These are phyloP conservation scores for Babesia caballi DNA, from an alignment of 169 alveolate genomes.

Conservation along the genomic window DNA sequence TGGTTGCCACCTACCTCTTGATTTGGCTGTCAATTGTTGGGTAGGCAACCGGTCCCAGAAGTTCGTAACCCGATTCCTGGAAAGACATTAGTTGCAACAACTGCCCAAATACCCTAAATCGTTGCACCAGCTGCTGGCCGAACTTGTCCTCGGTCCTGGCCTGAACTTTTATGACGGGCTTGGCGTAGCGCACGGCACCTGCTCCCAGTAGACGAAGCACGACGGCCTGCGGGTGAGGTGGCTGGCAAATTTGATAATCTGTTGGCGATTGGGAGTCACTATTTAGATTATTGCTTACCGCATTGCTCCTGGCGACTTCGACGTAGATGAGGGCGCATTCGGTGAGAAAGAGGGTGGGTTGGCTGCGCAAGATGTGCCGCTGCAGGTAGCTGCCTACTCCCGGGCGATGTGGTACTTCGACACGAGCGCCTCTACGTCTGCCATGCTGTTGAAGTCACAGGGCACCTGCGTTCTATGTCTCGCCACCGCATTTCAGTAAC, in stretches of 20 bases:
- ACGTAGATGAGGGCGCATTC: conserved; percentile 44
- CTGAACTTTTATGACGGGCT: neutral
- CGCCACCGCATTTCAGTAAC: neutral
- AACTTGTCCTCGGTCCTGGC: conserved; percentile 14
- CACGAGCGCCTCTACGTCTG: conserved; percentile 5
- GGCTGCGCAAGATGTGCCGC: neutral
- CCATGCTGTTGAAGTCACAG: conserved; percentile 3
- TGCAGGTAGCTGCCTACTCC: neutral
- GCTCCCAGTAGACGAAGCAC: conserved; percentile 51
- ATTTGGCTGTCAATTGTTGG: conserved; percentile 37
- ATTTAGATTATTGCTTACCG: neutral
- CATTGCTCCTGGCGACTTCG: conserved; percentile 4
- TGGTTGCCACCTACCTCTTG: conserved; percentile 14
- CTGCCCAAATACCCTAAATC: neutral
- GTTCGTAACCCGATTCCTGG: conserved; percentile 13
- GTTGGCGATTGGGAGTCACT: neutral
- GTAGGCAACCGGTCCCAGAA: neutral
- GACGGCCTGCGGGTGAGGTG: neutral
- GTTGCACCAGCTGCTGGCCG: conserved; percentile 4
- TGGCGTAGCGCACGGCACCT: neutral
- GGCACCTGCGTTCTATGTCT: neutral
- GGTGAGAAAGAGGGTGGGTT: conserved; percentile 45
- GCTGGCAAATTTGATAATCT: conserved; percentile 10
- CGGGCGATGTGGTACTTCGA: neutral
- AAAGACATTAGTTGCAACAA: too few species aligned